These are phyloP conservation scores for Colletotrichum neosansevieriae DNA, from an alignment of 2,329 filamentous ascomycete genomes.

Conservation along the genomic window DNA sequence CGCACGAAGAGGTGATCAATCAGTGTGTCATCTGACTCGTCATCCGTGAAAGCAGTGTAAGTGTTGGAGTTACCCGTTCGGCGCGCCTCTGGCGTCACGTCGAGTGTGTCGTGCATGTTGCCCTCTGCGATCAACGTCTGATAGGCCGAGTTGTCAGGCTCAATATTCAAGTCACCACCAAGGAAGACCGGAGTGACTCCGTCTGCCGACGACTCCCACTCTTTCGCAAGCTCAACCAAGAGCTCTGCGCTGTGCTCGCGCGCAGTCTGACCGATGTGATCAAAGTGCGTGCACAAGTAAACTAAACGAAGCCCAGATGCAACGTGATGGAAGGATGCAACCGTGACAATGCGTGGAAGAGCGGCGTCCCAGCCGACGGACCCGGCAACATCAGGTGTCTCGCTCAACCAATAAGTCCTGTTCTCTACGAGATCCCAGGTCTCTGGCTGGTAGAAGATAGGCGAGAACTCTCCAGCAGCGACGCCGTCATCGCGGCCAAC, in stretches of 20 bases:
- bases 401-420: constrained; percentile 71
- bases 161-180: constrained; percentile 49
- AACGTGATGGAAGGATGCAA: constrained; percentile 58
- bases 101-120: constrained; percentile 44
- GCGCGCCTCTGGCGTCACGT: constrained; percentile 42
- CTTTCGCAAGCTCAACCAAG: constrained; percentile 49
- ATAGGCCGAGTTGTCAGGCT: constrained; percentile 46
- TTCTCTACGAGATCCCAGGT: constrained; percentile 64
- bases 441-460: constrained; percentile 71
- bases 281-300: constrained; percentile 66
- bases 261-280: constrained; percentile 57
- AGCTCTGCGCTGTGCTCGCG: constrained; percentile 56
- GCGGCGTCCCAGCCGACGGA: constrained; percentile 69
- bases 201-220: constrained; percentile 40
- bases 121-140: constrained; percentile 42
- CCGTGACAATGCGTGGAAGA: constrained; percentile 59
- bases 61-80: constrained; percentile 46
- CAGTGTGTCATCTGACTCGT: constrained; percentile 31
- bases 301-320: constrained; percentile 54
- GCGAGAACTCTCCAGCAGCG: constrained; percentile 73
- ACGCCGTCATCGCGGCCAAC: constrained; percentile 71
- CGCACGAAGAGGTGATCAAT: constrained; percentile 50
- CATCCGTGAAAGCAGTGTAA: constrained; percentile 47
- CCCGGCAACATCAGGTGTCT: constrained; percentile 66
- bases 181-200: constrained; percentile 47